Conservation (phyloP, 2,329 filamentous ascomycete species). For the Nothopassalora personata region DNA sequence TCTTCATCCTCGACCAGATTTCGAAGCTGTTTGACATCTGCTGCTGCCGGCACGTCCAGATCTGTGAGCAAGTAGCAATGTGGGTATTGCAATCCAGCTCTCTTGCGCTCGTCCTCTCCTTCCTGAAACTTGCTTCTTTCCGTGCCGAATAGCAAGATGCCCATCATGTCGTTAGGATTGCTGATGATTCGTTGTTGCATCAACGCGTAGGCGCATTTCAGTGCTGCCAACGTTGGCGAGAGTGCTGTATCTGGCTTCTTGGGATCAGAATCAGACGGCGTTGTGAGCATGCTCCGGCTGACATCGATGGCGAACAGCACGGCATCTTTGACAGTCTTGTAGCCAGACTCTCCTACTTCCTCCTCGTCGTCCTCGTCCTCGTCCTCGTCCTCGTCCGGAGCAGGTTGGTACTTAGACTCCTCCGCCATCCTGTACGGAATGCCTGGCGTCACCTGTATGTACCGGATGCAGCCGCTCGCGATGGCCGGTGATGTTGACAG, state of each 20-base stretch:
- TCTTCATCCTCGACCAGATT: constrained; percentile 72
- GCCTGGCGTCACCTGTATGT: background rate
- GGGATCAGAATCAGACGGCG: constrained; percentile 57
- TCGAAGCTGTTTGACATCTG: constrained; percentile 77
- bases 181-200: constrained; percentile 99
- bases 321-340: constrained; percentile 93
- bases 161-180: constrained; percentile 95
- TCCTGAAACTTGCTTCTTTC: constrained; percentile 74
- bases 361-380: constrained; percentile 64
- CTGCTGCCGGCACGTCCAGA: constrained; percentile 77
- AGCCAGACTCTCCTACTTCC: constrained; percentile 64
- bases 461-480: background rate
- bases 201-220: constrained; percentile 89
- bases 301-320: constrained; percentile 93
- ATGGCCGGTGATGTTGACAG: background rate
- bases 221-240: constrained; percentile 71
- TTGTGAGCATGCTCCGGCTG: constrained; percentile 75
- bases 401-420: constrained; percentile 26
- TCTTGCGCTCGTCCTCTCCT: constrained; percentile 52
- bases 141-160: constrained; percentile 85
- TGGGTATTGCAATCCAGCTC: constrained; percentile 63
- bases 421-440: constrained; percentile 16
- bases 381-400: constrained; percentile 34
- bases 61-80: constrained; percentile 90
- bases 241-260: constrained; percentile 71